A percentile compares a stretch with the other conserved stretches of the same genome.
Evolutionary conservation across 2,329 filamentous ascomycete genomes (phyloP).

Genomic region (Claviceps fusiformis): DNA sequence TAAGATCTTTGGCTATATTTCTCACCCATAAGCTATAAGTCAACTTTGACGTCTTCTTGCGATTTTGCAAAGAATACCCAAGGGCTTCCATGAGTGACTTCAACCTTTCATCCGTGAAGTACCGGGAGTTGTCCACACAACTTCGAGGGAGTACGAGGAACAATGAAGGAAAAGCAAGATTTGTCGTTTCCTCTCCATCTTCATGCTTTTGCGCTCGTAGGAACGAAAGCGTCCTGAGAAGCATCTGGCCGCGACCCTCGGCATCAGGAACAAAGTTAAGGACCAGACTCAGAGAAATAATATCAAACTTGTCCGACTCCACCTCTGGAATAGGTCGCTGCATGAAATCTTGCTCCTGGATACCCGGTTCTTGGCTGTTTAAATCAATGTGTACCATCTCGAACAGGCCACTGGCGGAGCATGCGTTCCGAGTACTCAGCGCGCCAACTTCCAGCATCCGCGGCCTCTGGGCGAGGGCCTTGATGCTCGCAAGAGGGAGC

Average conservation of each 20-base stretch:
- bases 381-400: constrained; percentile 76
- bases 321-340: constrained; percentile 56
- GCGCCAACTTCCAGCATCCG: constrained; percentile 81
- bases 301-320: constrained; percentile 58
- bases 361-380: constrained; percentile 70
- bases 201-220: constrained; percentile 27
- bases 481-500: constrained; percentile 28
- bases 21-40: constrained; percentile 79
- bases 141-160: constrained; percentile 85
- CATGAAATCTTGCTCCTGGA: constrained; percentile 91
- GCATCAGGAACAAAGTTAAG: constrained; percentile 87
- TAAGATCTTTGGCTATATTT: constrained; percentile 9
- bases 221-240: constrained; percentile 61
- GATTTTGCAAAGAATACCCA: constrained; percentile 52
- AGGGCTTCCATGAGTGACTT: constrained; percentile 61
- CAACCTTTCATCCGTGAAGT: constrained; percentile 61
- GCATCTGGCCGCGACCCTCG: constrained; percentile 66
- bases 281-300: constrained; percentile 84
- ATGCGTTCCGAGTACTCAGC: constrained; percentile 71
- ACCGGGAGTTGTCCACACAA: constrained; percentile 81
- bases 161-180: constrained; percentile 47
- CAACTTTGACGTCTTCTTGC: constrained; percentile 69
- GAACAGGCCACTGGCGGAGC: constrained; percentile 58
- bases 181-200: constrained; percentile 8
- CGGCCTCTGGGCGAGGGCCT: constrained; percentile 21